These are phyloP conservation scores for Desmodesmus armatus DNA, from an alignment of 139 green algal genomes.

Conservation along the genomic window DNA sequence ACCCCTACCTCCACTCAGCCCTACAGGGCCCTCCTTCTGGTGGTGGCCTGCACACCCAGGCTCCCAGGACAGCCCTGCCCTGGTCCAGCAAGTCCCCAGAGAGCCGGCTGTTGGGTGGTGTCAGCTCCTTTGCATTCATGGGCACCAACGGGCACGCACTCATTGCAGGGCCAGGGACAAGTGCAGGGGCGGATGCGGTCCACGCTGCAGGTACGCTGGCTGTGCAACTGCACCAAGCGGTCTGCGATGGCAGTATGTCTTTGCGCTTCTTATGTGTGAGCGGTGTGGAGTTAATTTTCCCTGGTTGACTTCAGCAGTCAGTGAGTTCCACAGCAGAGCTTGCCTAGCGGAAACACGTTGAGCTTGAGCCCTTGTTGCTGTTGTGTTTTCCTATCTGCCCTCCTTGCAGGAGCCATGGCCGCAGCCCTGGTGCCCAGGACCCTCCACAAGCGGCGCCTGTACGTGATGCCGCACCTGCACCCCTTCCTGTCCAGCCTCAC, in stretches of 20 bases:
- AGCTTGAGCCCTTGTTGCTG: too few relatives aligned
- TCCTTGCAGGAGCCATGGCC: neutral
- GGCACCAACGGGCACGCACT: conserved; percentile 34
- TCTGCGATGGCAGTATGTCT: too few relatives aligned
- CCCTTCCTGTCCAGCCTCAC: conserved; percentile 32
- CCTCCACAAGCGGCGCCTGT: conserved; percentile 8
- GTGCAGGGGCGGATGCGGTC: too few relatives aligned
- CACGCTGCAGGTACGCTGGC: too few relatives aligned
- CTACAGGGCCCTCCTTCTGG: neutral
- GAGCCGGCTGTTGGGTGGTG: conserved; percentile 40
- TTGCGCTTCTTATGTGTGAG: too few relatives aligned
- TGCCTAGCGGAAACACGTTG: too few relatives aligned
- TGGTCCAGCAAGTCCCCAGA: neutral
- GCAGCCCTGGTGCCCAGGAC: neutral
- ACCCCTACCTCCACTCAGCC: conserved; percentile 71
- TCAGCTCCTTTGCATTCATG: conserved; percentile 1
- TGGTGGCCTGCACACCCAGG: neutral
- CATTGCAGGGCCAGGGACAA: conserved; percentile 14
- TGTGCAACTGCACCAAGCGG: too few relatives aligned
- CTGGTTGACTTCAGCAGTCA: too few relatives aligned
- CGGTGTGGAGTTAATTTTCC: too few relatives aligned
- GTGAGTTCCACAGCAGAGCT: neutral
- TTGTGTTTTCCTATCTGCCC: neutral
- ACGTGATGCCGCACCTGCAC: conserved; percentile 35
- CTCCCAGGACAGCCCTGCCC: conserved; percentile 7